These are phyloP conservation scores for Pseudocercospora musae DNA, from an alignment of 2,329 filamentous ascomycete genomes.

Conservation along the genomic window DNA sequence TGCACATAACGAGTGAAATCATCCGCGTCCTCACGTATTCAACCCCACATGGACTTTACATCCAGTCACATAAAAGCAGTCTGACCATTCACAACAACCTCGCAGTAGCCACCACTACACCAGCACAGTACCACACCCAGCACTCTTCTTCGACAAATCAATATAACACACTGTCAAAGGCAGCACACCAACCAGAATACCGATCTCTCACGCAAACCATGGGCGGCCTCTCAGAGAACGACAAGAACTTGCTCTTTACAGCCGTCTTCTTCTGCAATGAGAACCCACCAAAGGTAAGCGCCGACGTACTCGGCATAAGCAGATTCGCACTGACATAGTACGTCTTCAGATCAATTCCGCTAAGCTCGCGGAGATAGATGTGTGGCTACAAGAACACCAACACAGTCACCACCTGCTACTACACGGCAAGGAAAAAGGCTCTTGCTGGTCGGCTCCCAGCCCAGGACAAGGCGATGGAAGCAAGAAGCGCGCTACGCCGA, in stretches of 20 bases:
- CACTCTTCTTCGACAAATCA: no score
- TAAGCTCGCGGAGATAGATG: constrained; percentile 18
- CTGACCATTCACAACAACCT: no score
- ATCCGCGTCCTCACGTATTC: no score
- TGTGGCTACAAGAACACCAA: constrained; percentile 21
- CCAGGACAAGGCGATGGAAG: not conserved
- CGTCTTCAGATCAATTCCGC: constrained; percentile 24
- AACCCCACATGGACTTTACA: no score
- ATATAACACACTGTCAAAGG: no score
- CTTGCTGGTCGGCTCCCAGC: constrained; percentile 11
- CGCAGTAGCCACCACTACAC: no score
- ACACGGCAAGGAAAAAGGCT: constrained; percentile 70
- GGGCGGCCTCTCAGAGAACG: not conserved
- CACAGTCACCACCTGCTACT: constrained; percentile 20
- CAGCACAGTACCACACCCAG: no score
- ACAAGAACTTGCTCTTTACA: not conserved
- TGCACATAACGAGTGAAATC: no score
- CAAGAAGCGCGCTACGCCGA: constrained; percentile 2
- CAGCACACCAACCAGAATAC: not conserved
- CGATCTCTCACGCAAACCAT: not conserved
- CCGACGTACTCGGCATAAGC: no score
- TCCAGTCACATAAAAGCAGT: no score
- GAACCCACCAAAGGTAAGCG: not conserved
- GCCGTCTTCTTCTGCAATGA: not conserved
- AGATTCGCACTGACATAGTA: no score